Base-by-base conservation (phyloP, 306 rosid species). In the Corylus americana region DNA sequence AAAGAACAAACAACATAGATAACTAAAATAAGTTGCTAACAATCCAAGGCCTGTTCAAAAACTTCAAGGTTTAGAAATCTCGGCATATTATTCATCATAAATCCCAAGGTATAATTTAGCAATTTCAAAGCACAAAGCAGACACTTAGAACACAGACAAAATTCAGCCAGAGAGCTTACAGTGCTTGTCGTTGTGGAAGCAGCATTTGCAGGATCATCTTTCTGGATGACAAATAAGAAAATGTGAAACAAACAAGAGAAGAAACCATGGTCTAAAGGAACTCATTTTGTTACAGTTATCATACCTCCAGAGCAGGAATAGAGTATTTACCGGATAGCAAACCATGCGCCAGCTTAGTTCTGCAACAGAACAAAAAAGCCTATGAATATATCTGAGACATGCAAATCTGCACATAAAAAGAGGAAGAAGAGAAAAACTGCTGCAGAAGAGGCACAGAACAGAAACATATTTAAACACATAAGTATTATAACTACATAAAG, bases 241-340 rank as follows among this genome's bases (percentile, higher is more conserved):
- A 49, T 20, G 53, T 69, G 70, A 66, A 67, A 18, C 47, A 78
- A 22, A 11, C 5, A 77, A 61, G 55, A 74, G 58, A 67, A 70
- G 17, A 73, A 78, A 66, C 58, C 71, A 53, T 58, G 42, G 70
- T 59, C 22, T 35, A 68, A 42, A 72, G 72, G 73, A 79, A 73
- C 70, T 44, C 29, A 53, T 29, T 49, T 6, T 73, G 17, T 9
- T 49, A 78, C 13, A 37, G 54, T 5, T 37, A 27, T 25, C 85
- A 70, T 81, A 92, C 97, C 93, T 89, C 92, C 57, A 71, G 7
- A 72, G 87, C 87, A 13, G 91, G 97, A 81, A 88, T 31, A 71
- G 96, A 93, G 84, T 93, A 93, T 89, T 89, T 91, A 55, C 97
- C 96, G 74, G 97, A 91, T 27, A 93, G 89, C 86, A 91, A 78